Base-by-base conservation (phyloP, 805 yeast genomes). In the Pichia cabralensis region DNA sequence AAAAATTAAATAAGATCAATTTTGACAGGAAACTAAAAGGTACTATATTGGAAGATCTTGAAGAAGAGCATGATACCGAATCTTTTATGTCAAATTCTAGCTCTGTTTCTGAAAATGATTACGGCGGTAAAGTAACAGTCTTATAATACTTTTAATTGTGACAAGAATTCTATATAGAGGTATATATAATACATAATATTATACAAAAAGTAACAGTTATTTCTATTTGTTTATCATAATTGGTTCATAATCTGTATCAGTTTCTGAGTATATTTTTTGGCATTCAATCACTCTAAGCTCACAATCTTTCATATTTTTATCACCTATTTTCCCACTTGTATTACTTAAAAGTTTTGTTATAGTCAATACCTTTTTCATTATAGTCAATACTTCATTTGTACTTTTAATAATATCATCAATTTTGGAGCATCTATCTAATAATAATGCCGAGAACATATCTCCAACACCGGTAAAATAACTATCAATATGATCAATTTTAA, bases 391-490 rank as follows among this genome's bases (percentile, higher is more conserved):
- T 46, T 76, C 76, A 44, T 63, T 67, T 3, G 71, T 74, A 1
- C 76, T 60, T 4, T 35, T 35, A 2, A 49, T 41, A 20, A 62
- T 45, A 23, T 40, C 44, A 23, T 36, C 30, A 4, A 45, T 43
- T 26, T 52, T 53, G 45, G 56, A 61, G 20, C 77, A 60, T 44
- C 82, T 69, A 53, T 80, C 94, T 6, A 83, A 46, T 22, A 86
- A 54, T 26, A 88, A 55, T 0, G 95, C 89, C 0, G 95, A 78
- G 47, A 89, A 88, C 27, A 88, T 57, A 49, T 88, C 97, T 6
- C 97, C 97, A 0, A 92, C 95, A 2, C 97, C 97, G 0, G 96
- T 84, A 58, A 88, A 89, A 53, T 89, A 85, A 5, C 89, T 77
- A 35, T 78, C 74, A 27, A 84, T 70, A 23, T 66, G 62, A 2